Evolutionary conservation across 768 basidiomycete species (phyloP).

Genomic region (Kwoniella heveanensis): DNA sequence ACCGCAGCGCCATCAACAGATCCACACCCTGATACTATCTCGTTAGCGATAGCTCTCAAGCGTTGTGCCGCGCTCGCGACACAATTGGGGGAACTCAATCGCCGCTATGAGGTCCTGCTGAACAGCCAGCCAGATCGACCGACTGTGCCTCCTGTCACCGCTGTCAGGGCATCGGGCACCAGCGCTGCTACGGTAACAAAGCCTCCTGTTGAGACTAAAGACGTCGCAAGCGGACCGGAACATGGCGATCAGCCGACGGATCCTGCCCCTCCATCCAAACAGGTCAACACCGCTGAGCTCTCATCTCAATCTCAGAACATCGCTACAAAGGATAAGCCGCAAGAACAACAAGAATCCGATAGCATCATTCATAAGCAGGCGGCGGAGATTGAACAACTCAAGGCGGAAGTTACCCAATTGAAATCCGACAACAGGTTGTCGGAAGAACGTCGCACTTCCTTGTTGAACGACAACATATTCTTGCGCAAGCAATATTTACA

Average conservation of each 20-base stretch:
- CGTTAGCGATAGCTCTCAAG: not conserved
- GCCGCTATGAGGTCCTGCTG: not conserved
- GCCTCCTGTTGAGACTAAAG: no score
- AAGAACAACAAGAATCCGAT: not conserved
- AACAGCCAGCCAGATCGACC: not conserved
- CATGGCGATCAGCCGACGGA: no score
- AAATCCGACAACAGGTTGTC: not conserved
- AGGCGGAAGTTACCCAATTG: not conserved
- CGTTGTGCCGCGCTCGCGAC: not conserved
- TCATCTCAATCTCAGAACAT: no score
- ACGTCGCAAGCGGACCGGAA: no score
- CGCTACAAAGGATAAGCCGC: not conserved
- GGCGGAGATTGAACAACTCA: not conserved
- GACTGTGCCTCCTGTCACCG: not conserved
- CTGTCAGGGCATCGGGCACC: not conserved
- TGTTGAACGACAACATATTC: slow-evolving; percentile 15
- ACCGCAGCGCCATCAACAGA: not conserved
- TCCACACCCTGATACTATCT: slow-evolving; percentile 5
- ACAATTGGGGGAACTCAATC: not conserved
- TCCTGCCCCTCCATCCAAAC: no score
- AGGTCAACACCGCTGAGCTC: no score
- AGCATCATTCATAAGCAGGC: not conserved
- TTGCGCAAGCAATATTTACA: slow-evolving; percentile 27
- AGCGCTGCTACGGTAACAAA: no score
- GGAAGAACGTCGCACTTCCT: not conserved